Conservation (phyloP, 2,329 filamentous ascomycete genomes). For the Diaporthe ampelina region DNA sequence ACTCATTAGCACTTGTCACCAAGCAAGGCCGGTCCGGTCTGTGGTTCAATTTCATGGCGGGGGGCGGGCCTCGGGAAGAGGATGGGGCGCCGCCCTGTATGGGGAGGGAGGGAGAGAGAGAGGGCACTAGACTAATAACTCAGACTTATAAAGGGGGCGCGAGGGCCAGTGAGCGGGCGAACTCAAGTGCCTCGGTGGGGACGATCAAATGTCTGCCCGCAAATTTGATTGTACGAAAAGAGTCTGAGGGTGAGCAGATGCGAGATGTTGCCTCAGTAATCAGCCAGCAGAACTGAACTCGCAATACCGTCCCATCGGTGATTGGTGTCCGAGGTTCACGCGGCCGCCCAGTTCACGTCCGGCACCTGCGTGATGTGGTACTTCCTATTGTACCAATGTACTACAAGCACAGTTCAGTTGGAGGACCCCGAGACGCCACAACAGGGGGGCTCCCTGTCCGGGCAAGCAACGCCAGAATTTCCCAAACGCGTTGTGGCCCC, state of each 20-base stretch:
- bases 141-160: slow-evolving; percentile 6
- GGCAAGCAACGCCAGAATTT: neutral
- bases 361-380: no score
- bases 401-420: slow-evolving; percentile 2
- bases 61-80: slow-evolving; percentile 5
- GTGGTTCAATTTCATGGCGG: neutral
- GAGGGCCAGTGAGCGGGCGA: neutral
- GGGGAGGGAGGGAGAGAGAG: neutral
- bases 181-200: neutral
- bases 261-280: slow-evolving; percentile 15
- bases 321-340: slow-evolving; percentile 14
- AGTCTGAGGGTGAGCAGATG: slow-evolving; percentile 20
- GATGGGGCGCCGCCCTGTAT: neutral
- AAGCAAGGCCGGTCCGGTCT: neutral
- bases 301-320: neutral
- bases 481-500: slow-evolving; percentile 30
- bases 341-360: neutral
- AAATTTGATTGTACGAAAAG: slow-evolving; percentile 31
- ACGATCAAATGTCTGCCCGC: slow-evolving; percentile 13
- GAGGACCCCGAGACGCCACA: slow-evolving; percentile 6
- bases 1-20: no score
- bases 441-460: slow-evolving; percentile 17
- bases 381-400: no score
- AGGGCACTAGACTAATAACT: slow-evolving; percentile 10
- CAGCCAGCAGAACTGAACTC: neutral